Evolutionary conservation across 768 basidiomycete species (phyloP).

Genomic region (Naganishia vaughanmartiniae): DNA sequence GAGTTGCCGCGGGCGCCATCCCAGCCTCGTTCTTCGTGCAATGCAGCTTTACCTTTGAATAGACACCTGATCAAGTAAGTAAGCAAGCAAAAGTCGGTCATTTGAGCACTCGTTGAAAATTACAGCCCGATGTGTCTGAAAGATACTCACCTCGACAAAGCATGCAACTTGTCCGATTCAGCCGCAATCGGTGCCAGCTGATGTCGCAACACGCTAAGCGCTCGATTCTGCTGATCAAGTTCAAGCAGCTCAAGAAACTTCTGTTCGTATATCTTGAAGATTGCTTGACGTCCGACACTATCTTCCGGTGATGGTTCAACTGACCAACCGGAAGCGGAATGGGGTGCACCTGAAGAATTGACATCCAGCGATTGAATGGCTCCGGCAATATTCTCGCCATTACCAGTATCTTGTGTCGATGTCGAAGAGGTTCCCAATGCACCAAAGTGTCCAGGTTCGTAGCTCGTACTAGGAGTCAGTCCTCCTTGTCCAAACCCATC

Average conservation of each 20-base stretch:
- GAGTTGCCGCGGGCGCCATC: conserved; percentile 82
- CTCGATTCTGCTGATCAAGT: conserved; percentile 70
- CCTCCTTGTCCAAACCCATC: conserved; percentile 17
- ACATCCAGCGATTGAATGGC: background rate
- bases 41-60: conserved; percentile 68
- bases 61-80: conserved; percentile 38
- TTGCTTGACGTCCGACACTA: conserved; percentile 63
- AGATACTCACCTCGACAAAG: conserved; percentile 72
- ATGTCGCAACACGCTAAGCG: conserved; percentile 78
- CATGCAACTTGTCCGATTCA: conserved; percentile 77
- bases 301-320: conserved; percentile 35
- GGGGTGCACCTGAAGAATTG: background rate
- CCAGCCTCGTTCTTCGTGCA: conserved; percentile 78
- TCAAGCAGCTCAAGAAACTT: conserved; percentile 94
- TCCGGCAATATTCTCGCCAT: background rate
- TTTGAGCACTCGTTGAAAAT: background rate
- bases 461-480: background rate
- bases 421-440: conserved; percentile 6
- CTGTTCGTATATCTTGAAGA: conserved; percentile 86
- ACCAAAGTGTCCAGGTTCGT: background rate
- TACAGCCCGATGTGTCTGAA: background rate
- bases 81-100: conserved; percentile 25
- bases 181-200: conserved; percentile 72
- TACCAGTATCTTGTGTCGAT: background rate
- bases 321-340: background rate